Evolutionary conservation across 2,329 filamentous ascomycete genomes (phyloP).

Genomic region (Sclerotinia borealis): DNA sequence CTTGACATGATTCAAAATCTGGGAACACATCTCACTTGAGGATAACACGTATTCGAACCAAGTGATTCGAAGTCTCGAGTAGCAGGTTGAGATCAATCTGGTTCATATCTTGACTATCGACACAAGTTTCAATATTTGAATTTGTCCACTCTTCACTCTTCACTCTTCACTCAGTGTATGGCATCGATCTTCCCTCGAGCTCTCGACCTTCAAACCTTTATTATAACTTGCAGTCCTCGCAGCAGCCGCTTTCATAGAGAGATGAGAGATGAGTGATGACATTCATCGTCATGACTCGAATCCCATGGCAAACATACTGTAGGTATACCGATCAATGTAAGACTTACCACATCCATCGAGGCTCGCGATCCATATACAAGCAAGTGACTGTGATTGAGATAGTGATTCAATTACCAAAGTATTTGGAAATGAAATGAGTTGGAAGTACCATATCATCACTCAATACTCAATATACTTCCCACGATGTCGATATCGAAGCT

Average conservation of each 20-base stretch:
- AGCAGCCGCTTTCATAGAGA: too few species aligned
- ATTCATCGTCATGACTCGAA: neutral
- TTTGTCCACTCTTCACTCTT: too few species aligned
- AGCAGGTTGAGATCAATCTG: neutral
- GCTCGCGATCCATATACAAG: neutral
- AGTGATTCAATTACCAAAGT: too few species aligned
- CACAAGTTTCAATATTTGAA: neutral
- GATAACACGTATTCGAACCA: neutral
- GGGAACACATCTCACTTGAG: neutral
- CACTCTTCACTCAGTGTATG: neutral
- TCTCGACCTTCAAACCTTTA: neutral
- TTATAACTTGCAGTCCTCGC: too few species aligned
- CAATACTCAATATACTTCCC: too few species aligned
- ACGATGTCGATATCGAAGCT: too few species aligned
- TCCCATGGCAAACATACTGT: neutral
- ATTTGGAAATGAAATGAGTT: too few species aligned
- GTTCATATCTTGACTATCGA: neutral
- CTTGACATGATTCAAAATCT: too few species aligned
- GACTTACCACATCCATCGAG: neutral
- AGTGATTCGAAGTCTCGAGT: neutral
- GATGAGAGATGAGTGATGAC: too few species aligned
- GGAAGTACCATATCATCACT: too few species aligned
- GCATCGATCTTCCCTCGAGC: neutral
- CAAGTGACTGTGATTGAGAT: neutral
- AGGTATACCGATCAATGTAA: neutral